Conservation (phyloP, 768 basidiomycete species). For the Xerocomus brunneocitrinus region DNA sequence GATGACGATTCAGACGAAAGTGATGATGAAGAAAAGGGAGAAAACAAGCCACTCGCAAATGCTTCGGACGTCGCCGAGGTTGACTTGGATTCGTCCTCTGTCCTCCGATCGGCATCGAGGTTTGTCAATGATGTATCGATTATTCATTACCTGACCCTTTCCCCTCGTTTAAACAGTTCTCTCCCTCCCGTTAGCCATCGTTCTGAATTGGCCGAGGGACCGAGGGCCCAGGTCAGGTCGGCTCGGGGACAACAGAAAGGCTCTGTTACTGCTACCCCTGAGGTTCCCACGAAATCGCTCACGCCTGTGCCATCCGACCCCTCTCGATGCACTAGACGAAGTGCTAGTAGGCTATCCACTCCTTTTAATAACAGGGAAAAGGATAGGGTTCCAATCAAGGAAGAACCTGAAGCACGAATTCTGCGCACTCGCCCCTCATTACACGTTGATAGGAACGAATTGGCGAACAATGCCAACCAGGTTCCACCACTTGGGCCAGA, state of each 20-base stretch:
- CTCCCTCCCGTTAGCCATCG: constrained; percentile 24
- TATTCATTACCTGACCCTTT: constrained; percentile 11
- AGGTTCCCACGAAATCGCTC: constrained; percentile 41
- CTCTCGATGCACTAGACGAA: constrained; percentile 28
- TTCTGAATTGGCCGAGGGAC: constrained; percentile 25
- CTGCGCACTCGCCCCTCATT: constrained; percentile 46
- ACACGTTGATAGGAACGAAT: constrained; percentile 33
- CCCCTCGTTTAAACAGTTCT: constrained; percentile 13
- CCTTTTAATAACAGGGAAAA: constrained; percentile 34
- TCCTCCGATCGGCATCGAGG: constrained; percentile 22
- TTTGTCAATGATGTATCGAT: constrained; percentile 11
- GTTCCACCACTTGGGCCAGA: constrained; percentile 54
- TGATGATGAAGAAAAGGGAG: constrained; percentile 49
- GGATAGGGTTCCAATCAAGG: constrained; percentile 43
- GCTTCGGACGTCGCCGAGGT: constrained; percentile 44
- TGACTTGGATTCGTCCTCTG: constrained; percentile 47
- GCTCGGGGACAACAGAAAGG: constrained; percentile 56
- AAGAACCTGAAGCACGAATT: constrained; percentile 45
- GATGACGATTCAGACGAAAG: constrained; percentile 61
- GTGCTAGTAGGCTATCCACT: constrained; percentile 30
- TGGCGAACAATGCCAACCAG: constrained; percentile 36
- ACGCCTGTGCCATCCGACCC: constrained; percentile 30
- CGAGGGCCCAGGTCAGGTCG: constrained; percentile 43
- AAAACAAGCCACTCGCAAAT: constrained; percentile 43
- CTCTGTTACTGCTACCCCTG: constrained; percentile 39